Percentiles rank a stretch among this genome's conserved stretches.
These are phyloP conservation scores for Crotalaria pallida DNA, from an alignment of 306 rosid species.

Conservation along the genomic window DNA sequence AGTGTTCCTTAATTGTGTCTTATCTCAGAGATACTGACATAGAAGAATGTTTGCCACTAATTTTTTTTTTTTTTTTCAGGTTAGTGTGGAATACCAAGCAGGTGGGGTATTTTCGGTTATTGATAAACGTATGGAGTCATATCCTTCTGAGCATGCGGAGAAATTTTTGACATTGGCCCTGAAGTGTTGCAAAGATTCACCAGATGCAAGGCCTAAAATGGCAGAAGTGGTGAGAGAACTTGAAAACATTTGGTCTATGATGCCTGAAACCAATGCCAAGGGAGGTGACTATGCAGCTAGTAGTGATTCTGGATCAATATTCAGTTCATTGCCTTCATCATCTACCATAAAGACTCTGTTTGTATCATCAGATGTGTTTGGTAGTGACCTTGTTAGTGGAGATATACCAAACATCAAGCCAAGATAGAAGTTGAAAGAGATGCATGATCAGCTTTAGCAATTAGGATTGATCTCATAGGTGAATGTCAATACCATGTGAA, in stretches of 20 bases:
- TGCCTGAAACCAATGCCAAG: constrained; percentile 43
- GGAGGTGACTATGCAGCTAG: constrained; percentile 9
- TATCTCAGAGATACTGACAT: not conserved
- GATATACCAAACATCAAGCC: constrained; percentile 57
- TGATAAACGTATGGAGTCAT: constrained; percentile 67
- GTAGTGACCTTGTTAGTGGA: constrained; percentile 75
- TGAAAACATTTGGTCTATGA: constrained; percentile 53
- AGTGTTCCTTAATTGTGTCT: not conserved
- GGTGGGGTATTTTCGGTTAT: constrained; percentile 52
- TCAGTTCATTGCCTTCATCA: constrained; percentile 51
- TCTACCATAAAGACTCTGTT: constrained; percentile 40
- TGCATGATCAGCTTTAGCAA: not conserved
- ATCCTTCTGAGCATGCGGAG: constrained; percentile 50
- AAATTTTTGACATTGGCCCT: constrained; percentile 56
- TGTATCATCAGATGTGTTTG: constrained; percentile 51
- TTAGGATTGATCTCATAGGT: not conserved
- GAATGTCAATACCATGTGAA: constrained; percentile 1
- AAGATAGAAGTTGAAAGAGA: constrained; percentile 44
- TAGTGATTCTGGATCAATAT: constrained; percentile 33
- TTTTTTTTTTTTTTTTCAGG: constrained; percentile 28
- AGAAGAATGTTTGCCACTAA: not conserved
- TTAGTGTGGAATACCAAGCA: constrained; percentile 44
- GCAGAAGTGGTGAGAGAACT: constrained; percentile 75
- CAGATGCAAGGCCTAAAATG: constrained; percentile 84
- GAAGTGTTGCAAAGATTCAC: constrained; percentile 65